Evolutionary conservation across 768 basidiomycete species (phyloP).

Genomic region (Amanita pallidorosea): DNA sequence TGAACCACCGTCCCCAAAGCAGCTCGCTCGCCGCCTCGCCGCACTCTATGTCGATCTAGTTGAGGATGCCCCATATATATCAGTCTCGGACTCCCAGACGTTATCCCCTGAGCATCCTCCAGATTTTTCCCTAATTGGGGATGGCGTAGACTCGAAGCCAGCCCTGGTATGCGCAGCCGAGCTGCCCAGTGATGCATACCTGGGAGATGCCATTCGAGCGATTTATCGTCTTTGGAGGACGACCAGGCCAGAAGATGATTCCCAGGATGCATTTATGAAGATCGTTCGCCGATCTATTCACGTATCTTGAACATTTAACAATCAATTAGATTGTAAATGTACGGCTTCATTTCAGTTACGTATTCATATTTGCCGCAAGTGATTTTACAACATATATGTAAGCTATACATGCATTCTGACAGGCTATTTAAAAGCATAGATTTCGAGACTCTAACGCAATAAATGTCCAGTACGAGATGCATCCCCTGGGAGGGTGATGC

Average conservation of each 20-base stretch:
- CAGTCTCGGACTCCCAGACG: conserved; percentile 8
- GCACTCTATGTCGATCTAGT: conserved; percentile 19
- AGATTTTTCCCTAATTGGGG: conserved; percentile 4
- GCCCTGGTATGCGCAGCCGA: not conserved
- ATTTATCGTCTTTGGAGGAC: conserved; percentile 52
- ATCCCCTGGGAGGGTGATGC: too few relatives aligned
- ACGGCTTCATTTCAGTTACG: not conserved
- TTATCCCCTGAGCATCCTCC: conserved; percentile 10
- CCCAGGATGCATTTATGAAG: conserved; percentile 5
- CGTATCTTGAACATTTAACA: not conserved
- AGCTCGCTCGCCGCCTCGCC: conserved; percentile 29
- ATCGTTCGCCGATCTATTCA: conserved; percentile 2
- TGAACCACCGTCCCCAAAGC: conserved; percentile 28
- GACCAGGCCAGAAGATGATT: conserved; percentile 13
- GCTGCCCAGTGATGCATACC: conserved; percentile 22
- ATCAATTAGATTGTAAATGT: not conserved
- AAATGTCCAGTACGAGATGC: too few relatives aligned
- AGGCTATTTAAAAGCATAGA: too few relatives aligned
- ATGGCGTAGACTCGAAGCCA: not conserved
- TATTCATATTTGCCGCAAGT: not conserved
- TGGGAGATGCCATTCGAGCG: conserved; percentile 42
- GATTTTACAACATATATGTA: not conserved
- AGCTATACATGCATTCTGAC: not conserved
- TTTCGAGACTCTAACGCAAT: too few relatives aligned
- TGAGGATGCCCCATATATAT: conserved; percentile 1